Percentiles rank a stretch among this genome's conserved stretches.
phyloP scores from a whole-genome alignment of 2,329 filamentous ascomycete genomes.

The Cytospora chrysosperma region DNA sequence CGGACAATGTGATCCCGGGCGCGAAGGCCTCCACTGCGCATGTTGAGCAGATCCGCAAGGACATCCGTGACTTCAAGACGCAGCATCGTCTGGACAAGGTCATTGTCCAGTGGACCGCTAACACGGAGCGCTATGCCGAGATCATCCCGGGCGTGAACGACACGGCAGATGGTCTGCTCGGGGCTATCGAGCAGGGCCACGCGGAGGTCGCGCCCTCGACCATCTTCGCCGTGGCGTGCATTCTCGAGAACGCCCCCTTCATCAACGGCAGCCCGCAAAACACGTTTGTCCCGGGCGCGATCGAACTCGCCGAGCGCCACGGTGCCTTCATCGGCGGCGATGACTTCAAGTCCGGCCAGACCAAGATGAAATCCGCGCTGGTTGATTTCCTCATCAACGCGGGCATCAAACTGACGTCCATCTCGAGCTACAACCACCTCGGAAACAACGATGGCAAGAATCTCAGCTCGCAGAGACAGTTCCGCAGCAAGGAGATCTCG shows the following conservation, averaged over 20 bases:
- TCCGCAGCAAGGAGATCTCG: slow-evolving; percentile 99
- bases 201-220: slow-evolving; percentile 93
- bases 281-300: slow-evolving; percentile 92
- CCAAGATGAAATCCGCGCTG: slow-evolving; percentile 99
- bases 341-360: slow-evolving; percentile 99
- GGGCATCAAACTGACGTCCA: slow-evolving; percentile 97
- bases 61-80: slow-evolving; percentile 92
- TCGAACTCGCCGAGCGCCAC: slow-evolving; percentile 84
- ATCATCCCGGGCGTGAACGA: slow-evolving; percentile 89
- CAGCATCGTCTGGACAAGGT: slow-evolving; percentile 87
- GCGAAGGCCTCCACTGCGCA: slow-evolving; percentile 82
- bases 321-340: slow-evolving; percentile 92
- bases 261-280: slow-evolving; percentile 99
- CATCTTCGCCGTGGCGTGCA: slow-evolving; percentile 91
- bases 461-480: slow-evolving; percentile 94
- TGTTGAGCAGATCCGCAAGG: slow-evolving; percentile 87
- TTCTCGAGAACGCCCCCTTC: slow-evolving; percentile 86
- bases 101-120: slow-evolving; percentile 97
- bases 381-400: slow-evolving; percentile 98
- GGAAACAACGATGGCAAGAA: slow-evolving; percentile 99
- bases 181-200: slow-evolving; percentile 82
- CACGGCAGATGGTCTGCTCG: slow-evolving; percentile 89
- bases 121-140: slow-evolving; percentile 95
- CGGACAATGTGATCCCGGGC: slow-evolving; percentile 84
- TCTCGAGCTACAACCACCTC: slow-evolving; percentile 98